phyloP scores from a whole-genome alignment of 1,284 basidiomycete genomes.

The Leccinum subrobustum region DNA sequence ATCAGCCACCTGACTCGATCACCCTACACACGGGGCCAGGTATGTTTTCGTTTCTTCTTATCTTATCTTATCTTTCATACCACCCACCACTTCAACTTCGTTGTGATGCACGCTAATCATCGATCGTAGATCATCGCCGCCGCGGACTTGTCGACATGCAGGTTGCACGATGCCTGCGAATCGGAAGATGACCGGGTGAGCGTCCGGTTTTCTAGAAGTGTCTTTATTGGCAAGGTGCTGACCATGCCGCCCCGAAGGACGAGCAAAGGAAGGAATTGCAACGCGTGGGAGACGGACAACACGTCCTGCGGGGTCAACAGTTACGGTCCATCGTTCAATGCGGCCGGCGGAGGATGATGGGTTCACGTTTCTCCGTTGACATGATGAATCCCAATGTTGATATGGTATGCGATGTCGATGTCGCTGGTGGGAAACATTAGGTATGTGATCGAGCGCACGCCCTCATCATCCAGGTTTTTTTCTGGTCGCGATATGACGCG shows the following conservation, averaged over 20 bases:
- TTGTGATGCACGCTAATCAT: background rate
- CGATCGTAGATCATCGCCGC: background rate
- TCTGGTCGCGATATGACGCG: conserved; percentile 20
- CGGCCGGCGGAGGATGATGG: conserved; percentile 58
- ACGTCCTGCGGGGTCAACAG: conserved; percentile 66
- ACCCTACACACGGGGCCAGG: conserved; percentile 59
- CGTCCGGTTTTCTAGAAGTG: background rate
- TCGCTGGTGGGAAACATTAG: conserved; percentile 11
- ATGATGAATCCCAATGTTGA: background rate
- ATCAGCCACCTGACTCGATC: conserved; percentile 49
- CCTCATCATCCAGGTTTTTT: conserved; percentile 24
- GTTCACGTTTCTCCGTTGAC: background rate
- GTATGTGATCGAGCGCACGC: conserved; percentile 30
- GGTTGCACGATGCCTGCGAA: conserved; percentile 62
- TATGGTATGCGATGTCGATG: background rate
- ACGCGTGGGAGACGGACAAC: conserved; percentile 54
- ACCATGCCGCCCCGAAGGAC: conserved; percentile 31
- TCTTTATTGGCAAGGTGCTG: background rate
- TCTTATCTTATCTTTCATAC: background rate
- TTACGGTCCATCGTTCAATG: conserved; percentile 64
- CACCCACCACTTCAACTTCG: background rate
- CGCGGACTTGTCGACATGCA: conserved; percentile 15
- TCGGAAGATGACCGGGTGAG: conserved; percentile 50
- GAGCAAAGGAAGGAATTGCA: conserved; percentile 49
- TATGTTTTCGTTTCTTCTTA: conserved; percentile 5